These are phyloP conservation scores for Hypholoma fasciculare DNA, from an alignment of 768 basidiomycete species.

Conservation along the genomic window DNA sequence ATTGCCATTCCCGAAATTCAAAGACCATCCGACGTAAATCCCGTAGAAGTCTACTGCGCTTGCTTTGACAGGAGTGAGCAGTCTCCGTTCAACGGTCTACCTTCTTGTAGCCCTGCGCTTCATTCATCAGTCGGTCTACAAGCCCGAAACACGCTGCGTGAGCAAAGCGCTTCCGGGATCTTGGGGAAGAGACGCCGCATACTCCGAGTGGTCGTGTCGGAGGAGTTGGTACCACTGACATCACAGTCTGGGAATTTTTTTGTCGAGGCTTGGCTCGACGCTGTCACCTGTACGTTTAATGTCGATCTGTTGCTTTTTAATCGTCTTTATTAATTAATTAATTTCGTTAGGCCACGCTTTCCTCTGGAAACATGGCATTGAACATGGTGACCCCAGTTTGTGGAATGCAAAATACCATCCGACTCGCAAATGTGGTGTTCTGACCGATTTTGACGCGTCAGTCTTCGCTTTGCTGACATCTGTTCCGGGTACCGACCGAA, in stretches of 20 bases:
- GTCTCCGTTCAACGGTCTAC: not conserved
- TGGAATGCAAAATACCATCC: slow-evolving; percentile 4
- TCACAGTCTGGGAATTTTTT: not conserved
- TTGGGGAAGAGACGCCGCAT: not conserved
- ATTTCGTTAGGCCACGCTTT: not conserved
- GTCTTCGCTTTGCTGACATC: not conserved
- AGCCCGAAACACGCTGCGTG: not conserved
- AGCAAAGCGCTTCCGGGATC: not conserved
- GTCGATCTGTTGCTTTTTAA: no score
- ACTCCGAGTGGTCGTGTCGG: not conserved
- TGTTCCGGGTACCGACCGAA: not conserved
- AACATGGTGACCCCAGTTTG: slow-evolving; percentile 2
- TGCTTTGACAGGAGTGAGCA: not conserved
- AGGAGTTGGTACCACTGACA: not conserved
- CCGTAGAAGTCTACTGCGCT: not conserved
- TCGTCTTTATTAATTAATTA: not conserved
- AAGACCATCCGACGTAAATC: not conserved
- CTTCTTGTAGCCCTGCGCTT: not conserved
- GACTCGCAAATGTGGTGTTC: not conserved
- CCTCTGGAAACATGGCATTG: not conserved
- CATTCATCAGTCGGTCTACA: not conserved
- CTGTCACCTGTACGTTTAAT: not conserved
- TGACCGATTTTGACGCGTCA: slow-evolving; percentile 1
- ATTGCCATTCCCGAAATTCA: not conserved
- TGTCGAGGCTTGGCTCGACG: slow-evolving; percentile 2